Evolutionary conservation across 495 filamentous ascomycete genomes (phyloP), one percentile per base, ranked within the genome.

Genomic region (Penicillium psychrofluorescens): DNA sequence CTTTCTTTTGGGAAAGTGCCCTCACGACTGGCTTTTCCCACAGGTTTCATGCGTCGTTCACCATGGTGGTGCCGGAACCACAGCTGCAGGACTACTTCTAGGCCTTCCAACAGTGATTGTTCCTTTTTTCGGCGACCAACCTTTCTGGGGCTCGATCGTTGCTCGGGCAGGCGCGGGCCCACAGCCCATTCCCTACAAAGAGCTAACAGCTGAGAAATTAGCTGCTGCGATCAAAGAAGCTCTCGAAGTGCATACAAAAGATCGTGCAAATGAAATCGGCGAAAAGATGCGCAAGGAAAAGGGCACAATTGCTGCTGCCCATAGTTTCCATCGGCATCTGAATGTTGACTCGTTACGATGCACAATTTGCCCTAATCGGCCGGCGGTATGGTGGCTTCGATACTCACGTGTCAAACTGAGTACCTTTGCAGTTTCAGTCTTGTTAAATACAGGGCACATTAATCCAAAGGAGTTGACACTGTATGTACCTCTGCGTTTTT

Each of bases 91-190:
- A 8, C 80, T 91, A 37, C 66, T 76, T 2, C 59, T 69, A 1
- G 84, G 83, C 3, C 76, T 74, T 32, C 85, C 86, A 4, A 88
- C 86, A 0, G 71, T 88, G 2, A 70, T 91, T 14, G 79, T 90
- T 4, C 86, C 86, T 0, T 91, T 91, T 63, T 90, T 91, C 58
- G 86, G 86, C 7, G 86, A 90, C 45, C 85, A 90, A 58, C 80
- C 79, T 0, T 90, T 88, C 49, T 90, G 86, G 86, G 86, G 85
- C 6, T 70, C 76, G 3, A 86, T 90, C 75, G 75, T 90, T 38
- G 77, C 78, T 10, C 73, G 69, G 40, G 81, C 85, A 9, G 85
- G 85, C 8, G 86, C 85, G 2, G 86, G 86, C 3, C 86, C 85
- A 1, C 49, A 64, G 1, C 85, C 86, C 0, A 81, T 89, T 43